Evolutionary conservation across 139 green algal species (phyloP).

Genomic region (Tetradesmus obliquus): DNA sequence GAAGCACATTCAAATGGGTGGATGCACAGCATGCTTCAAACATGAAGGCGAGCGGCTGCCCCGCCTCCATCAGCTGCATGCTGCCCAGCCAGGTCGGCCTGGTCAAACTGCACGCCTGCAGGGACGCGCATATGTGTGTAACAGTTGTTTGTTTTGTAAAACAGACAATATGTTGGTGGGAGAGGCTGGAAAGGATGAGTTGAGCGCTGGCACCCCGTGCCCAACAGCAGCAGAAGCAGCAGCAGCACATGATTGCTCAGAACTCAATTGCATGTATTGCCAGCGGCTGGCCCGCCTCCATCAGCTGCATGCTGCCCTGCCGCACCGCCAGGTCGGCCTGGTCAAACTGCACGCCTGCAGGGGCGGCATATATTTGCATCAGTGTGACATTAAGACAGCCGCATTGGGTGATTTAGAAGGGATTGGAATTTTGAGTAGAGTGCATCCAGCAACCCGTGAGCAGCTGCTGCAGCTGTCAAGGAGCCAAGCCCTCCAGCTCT

Average conservation of each 20-base stretch:
- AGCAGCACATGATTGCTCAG: not conserved
- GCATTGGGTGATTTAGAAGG: no score
- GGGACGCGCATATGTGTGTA: not conserved
- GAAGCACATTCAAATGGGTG: not conserved
- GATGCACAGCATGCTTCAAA: no score
- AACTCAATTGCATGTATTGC: not conserved
- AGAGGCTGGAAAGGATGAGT: no score
- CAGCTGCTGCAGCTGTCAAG: not conserved
- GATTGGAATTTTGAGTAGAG: no score
- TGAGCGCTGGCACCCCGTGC: no score
- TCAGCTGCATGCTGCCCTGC: conserved; percentile 87
- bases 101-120: conserved; percentile 91
- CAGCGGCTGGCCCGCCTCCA: conserved; percentile 95
- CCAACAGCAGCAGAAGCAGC: conserved; percentile 1
- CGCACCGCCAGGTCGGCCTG: conserved; percentile 84
- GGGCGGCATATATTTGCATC: not conserved
- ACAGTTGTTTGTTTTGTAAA: not conserved
- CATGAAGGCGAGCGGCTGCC: conserved; percentile 91
- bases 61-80: conserved; percentile 91
- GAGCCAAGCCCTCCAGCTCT: not conserved
- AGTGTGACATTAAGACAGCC: not conserved
- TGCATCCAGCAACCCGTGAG: no score
- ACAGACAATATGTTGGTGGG: no score
- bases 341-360: conserved; percentile 90
- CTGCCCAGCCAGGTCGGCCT: conserved; percentile 86